Evolutionary conservation across 192 early-diverging fungal genomes (phyloP), one percentile per base, ranked within the genome.

Genomic region (Fimicolochytrium jonesii): DNA sequence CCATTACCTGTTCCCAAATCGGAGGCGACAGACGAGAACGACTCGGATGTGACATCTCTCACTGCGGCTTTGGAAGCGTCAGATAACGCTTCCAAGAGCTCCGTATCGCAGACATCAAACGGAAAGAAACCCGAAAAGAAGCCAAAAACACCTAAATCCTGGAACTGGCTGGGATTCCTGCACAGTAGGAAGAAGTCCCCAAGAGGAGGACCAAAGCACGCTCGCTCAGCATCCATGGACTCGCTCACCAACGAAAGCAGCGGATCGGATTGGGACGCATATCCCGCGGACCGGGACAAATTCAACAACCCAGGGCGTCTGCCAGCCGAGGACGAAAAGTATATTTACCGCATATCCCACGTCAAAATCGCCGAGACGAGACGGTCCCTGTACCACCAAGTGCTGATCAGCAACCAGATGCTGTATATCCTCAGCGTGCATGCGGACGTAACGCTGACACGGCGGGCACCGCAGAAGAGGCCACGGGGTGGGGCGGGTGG

Each of bases 371-470:
- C 79, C 9, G 66, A 77, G 54, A 55, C 53, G 23, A 56, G 73
- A 2, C 66, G 75, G 4, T 68, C 79, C 2, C 66, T 81, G 33
- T 13, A 43, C 18, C 64, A 81, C 23, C 79, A 81, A 58, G 79
- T 81, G 17, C 51, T 73, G 58, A 73, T 81, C n/a, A 59, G 61
- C 20, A 81, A 81, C 54, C 59, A 77, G 31, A 81, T 81, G 79
- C 62, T 77, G 50, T 81, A 77, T 60, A 81, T 81, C 30, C 61
- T 81, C n/a, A 59, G 60, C 13, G 79, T 81, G 4, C 79, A 81
- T 58, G 73, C 75, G 17, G 75, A 75, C 52, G 76, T 81, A 30
- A 81, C 79, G 30, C 23, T 81, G 22, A 60, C 70, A n/a, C 61
- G 78, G 28, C 33, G 65, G 52, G 44, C 56, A 48, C 59, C 63